These are phyloP conservation scores for Jatropha curcas DNA, from an alignment of 345 rosid genomes.

Conservation along the genomic window DNA sequence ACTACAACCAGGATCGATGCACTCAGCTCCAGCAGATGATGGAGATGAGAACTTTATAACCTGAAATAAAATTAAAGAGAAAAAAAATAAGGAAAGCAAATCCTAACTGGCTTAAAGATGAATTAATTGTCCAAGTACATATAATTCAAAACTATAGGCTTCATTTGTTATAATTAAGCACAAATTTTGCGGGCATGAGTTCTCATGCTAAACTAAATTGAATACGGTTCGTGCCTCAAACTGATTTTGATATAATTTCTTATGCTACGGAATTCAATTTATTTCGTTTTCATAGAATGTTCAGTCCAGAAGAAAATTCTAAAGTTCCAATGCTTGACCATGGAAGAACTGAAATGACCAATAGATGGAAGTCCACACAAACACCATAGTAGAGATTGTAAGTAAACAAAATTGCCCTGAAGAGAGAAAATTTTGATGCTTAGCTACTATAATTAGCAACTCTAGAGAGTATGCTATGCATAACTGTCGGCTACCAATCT, in stretches of 20 bases:
- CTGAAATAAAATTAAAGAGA: slow-evolving; percentile 38
- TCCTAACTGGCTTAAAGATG: neutral
- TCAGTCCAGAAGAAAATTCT: neutral
- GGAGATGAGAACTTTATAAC: slow-evolving; percentile 70
- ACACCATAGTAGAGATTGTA: neutral
- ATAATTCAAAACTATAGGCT: neutral
- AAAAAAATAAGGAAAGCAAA: no score
- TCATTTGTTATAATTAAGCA: neutral
- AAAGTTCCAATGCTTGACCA: neutral
- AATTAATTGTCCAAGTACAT: neutral
- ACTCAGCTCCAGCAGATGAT: slow-evolving; percentile 85
- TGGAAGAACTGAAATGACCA: neutral
- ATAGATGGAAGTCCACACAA: neutral
- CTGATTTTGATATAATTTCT: neutral
- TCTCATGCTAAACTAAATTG: neutral
- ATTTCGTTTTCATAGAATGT: neutral
- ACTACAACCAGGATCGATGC: slow-evolving; percentile 73
- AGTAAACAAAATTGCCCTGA: neutral
- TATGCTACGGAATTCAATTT: neutral
- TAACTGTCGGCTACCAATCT: no score
- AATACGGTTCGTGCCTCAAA: neutral
- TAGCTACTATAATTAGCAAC: neutral
- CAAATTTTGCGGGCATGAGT: neutral
- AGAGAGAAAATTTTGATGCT: neutral
- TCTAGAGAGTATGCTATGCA: neutral